Conservation (phyloP, 805 yeast species). For the Yarrowia phangngaensis region DNA sequence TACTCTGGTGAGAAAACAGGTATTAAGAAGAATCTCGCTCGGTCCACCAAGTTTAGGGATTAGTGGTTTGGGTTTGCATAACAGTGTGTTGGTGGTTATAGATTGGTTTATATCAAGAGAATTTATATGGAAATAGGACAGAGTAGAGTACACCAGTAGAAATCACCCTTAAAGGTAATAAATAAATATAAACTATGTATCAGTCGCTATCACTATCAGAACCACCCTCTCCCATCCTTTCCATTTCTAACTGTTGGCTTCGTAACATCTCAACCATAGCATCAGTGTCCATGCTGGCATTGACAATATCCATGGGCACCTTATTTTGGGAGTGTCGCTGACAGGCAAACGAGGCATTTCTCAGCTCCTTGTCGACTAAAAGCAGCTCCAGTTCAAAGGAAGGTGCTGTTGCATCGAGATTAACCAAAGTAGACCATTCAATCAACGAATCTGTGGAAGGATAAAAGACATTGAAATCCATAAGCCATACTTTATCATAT, state of each 20-base stretch:
- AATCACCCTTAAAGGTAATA: too few species aligned
- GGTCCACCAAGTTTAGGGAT: slow-evolving; percentile 65
- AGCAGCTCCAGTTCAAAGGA: slow-evolving; percentile 48
- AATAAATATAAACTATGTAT: too few species aligned
- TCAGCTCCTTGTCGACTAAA: slow-evolving; percentile 60
- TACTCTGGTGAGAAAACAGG: slow-evolving; percentile 95
- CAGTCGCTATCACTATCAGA: too few species aligned
- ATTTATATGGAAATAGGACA: too few species aligned
- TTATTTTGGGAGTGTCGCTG: slow-evolving; percentile 86
- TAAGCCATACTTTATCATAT: slow-evolving; percentile 56
- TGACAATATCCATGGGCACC: slow-evolving; percentile 87
- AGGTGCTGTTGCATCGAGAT: slow-evolving; percentile 32
- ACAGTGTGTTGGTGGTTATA: neutral
- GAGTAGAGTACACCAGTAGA: too few species aligned
- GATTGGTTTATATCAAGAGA: neutral
- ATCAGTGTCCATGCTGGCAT: slow-evolving; percentile 67
- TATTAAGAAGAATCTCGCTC: slow-evolving; percentile 90
- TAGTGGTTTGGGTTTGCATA: slow-evolving; percentile 9
- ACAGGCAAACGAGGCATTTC: slow-evolving; percentile 65
- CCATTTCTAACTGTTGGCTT: slow-evolving; percentile 20
- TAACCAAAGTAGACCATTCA: slow-evolving; percentile 75
- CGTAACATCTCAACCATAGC: slow-evolving; percentile 54
- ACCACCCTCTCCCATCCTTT: neutral
- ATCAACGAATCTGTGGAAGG: slow-evolving; percentile 75
- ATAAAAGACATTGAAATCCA: slow-evolving; percentile 85